phyloP scores from a whole-genome alignment of 495 filamentous ascomycete genomes.

The Daldinia loculata region DNA sequence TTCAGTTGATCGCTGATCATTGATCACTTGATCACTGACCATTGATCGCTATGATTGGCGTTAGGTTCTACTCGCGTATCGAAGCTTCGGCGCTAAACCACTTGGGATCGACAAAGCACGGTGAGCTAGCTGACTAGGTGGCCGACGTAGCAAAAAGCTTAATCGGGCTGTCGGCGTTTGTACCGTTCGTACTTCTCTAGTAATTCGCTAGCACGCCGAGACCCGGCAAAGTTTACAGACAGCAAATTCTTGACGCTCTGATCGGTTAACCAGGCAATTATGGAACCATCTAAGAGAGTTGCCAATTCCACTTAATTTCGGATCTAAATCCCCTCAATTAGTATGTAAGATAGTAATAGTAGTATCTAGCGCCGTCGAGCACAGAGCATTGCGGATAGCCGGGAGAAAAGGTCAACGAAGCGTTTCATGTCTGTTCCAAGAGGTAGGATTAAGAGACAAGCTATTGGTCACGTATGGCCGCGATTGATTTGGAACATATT shows the following conservation, averaged over 20 bases:
- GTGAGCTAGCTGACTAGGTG: slow-evolving; percentile 5
- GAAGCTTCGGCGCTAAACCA: slow-evolving; percentile 26
- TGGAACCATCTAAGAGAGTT: background rate
- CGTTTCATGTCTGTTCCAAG: slow-evolving; percentile 42
- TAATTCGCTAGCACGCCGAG: background rate
- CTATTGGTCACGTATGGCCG: slow-evolving; percentile 9
- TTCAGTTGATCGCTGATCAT: slow-evolving; percentile 8
- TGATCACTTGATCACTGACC: background rate
- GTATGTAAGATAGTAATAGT: background rate
- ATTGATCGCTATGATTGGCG: slow-evolving; percentile 25
- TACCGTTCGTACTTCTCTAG: background rate
- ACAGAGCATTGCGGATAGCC: background rate
- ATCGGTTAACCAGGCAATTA: slow-evolving; percentile 13
- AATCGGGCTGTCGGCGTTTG: slow-evolving; percentile 1
- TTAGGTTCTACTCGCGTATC: slow-evolving; percentile 38
- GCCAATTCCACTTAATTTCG: slow-evolving; percentile 6
- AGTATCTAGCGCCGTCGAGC: slow-evolving; percentile 1
- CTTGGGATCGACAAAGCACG: slow-evolving; percentile 9
- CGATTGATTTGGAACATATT: slow-evolving; percentile 16
- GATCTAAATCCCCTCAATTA: background rate
- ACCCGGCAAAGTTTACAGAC: background rate
- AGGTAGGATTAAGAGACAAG: slow-evolving; percentile 26
- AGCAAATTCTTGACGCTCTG: background rate
- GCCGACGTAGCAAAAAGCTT: background rate
- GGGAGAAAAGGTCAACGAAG: background rate